Percentiles rank a stretch among this genome's conserved stretches.
These are phyloP conservation scores for Ascomycota sp. DNA, from an alignment of 2,329 filamentous ascomycete species.

Conservation along the genomic window DNA sequence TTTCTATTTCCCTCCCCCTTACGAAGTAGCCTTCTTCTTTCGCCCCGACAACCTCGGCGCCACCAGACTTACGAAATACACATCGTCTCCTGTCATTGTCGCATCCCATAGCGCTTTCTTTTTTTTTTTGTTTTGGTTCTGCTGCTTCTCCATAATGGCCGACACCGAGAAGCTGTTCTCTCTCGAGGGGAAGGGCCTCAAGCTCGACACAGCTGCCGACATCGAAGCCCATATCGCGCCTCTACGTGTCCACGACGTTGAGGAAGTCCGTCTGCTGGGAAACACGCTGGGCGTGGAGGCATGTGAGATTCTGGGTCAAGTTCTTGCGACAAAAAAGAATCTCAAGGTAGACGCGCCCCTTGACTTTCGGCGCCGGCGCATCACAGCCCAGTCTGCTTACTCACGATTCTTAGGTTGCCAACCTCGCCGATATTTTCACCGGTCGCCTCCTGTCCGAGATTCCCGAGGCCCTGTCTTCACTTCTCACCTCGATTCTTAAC, in stretches of 20 bases:
- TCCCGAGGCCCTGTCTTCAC: conserved; percentile 62
- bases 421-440: conserved; percentile 95
- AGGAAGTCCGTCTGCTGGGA: conserved; percentile 68
- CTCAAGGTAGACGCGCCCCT: conserved; percentile 33
- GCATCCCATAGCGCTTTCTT: neutral
- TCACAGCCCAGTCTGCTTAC: neutral
- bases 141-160: conserved; percentile 8
- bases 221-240: conserved; percentile 63
- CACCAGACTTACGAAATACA: too few species aligned
- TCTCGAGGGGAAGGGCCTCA: conserved; percentile 74
- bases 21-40: neutral
- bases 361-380: too few species aligned
- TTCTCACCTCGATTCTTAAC: conserved; percentile 70
- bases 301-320: conserved; percentile 62
- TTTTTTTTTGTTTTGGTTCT: conserved; percentile 1
- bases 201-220: conserved; percentile 74
- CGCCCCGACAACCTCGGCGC: too few species aligned
- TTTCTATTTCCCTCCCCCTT: too few species aligned
- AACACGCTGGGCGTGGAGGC: conserved; percentile 86
- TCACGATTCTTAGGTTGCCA: conserved; percentile 36
- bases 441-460: conserved; percentile 84
- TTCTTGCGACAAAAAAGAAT: conserved; percentile 64
- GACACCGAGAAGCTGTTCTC: conserved; percentile 47
- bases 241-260: conserved; percentile 51
- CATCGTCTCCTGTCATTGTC: neutral